These are phyloP conservation scores for Metschnikowia borealis DNA, from an alignment of 805 yeast species.

Conservation along the genomic window DNA sequence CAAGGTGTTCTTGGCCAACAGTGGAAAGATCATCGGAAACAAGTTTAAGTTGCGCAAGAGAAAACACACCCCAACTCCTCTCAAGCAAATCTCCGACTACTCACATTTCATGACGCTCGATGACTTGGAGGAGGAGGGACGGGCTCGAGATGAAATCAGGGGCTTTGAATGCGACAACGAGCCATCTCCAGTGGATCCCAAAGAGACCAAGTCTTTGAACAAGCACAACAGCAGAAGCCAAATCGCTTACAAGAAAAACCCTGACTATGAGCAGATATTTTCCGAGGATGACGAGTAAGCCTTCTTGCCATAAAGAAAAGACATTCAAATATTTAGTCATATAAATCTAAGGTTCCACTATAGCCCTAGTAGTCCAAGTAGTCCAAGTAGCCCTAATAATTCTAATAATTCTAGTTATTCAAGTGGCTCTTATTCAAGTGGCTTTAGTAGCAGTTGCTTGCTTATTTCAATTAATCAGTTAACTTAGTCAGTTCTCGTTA, in stretches of 20 bases:
- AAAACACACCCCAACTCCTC: constrained; percentile 24
- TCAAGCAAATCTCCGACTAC: constrained; percentile 39
- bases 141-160: constrained; percentile 4
- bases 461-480: too few relatives aligned
- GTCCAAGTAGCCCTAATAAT: too few relatives aligned
- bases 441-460: too few relatives aligned
- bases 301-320: too few relatives aligned
- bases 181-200: neutral
- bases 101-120: constrained; percentile 34
- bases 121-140: constrained; percentile 33
- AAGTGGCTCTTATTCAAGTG: too few relatives aligned
- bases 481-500: too few relatives aligned
- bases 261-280: constrained; percentile 1
- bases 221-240: neutral
- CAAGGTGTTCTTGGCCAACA: constrained; percentile 54
- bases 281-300: neutral
- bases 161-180: constrained; percentile 5
- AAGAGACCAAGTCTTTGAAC: neutral
- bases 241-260: neutral
- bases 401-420: too few relatives aligned
- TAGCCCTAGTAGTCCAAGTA: too few relatives aligned
- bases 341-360: too few relatives aligned
- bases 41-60: constrained; percentile 50
- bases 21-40: constrained; percentile 78
- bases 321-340: too few relatives aligned